Base-by-base conservation (phyloP, 1,284 basidiomycete genomes). In the Coriolopsis trogii region DNA sequence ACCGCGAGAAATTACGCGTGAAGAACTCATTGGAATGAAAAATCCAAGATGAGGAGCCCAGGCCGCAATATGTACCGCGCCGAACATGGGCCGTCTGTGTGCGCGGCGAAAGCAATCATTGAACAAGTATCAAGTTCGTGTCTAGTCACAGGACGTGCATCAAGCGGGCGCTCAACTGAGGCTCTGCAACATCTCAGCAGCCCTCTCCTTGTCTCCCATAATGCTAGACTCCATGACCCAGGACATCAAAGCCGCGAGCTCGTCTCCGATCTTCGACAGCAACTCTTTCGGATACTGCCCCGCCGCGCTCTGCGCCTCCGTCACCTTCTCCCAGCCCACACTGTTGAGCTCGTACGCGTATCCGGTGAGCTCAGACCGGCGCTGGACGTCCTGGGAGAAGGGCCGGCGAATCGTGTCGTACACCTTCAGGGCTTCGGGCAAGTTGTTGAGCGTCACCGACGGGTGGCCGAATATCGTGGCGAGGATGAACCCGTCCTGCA, bases 331-430 rank as follows among this genome's bases (percentile, higher is more conserved):
- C 28, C 55, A 45, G 9, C 51, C 51, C 6, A 29, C 15, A 15
- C 30, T 21, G 20, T 47, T 12, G 18, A 59, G 53, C 15, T 61
- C 45, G 30, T 53, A 58, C 18, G 58, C 29, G 26, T 28, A 23
- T 8, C 59, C 61, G 7, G 41, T 47, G n/a, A 36, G 39, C 13
- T 50, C 40, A 7, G 59, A 61, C 18, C 20, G 30, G 7, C 43
- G 48, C 34, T 50, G 46, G 18, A 61, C 47, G 23, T 53, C 34
- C 39, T 58, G 61, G 9, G 61, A 46, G 44, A 70, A 60, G 5
- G 73, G 72, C 3, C 71, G 65, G 3, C 72, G 70, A 16, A 73
- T 59, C 9, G 54, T 38, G 54, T 76, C 71, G 51, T 73, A 74
- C 4, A 72, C 63, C 13, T 61, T 43, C 25, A 74, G 61, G 7